Base-by-base conservation (phyloP, 331 rosid species). In the Stylosanthes scabra region DNA sequence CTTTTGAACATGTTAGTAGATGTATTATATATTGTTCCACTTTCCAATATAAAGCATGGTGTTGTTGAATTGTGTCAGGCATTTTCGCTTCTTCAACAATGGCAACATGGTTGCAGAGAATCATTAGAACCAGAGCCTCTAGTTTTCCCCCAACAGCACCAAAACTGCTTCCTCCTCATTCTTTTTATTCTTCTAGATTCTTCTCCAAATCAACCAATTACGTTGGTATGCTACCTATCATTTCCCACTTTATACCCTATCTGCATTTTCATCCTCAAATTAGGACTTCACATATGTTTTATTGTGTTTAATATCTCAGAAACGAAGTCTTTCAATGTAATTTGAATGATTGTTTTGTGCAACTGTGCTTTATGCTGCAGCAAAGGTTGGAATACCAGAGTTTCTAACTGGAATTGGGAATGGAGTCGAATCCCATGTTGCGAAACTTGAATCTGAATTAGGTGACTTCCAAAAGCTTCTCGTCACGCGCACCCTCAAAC, bases 401-500 rank as follows among this genome's bases (percentile, higher is more conserved):
- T 94, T 91, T 88, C 78, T 94, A 31, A 88, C 39, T 20, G 97
- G 97, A 71, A 78, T 94, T 52, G 99, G 99, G 66, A 85, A 88
- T 0, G 99, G 93, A 29, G 91, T 89, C 7, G 97, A 94, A 58
- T 71, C 97, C 34, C 96, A 91, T 72, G 96, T 81, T 15, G 79
- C 96, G 12, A 94, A 94, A 82, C 88, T 91, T 39, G 99, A 94
- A 63, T 47, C 92, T 5, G 97, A 91, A 86, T 81, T 94, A 3
- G 97, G 93, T 14, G 99, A 89, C 74, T 86, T 94, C 74, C 97
- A 91, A 27, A 89, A 83, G 82, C 87, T 94, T 64, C 96, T 94
- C 1, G 88, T 87, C 63, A 87, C 88, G 61, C 95, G 96, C 74
- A 94, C 97, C 20, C 95, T 91, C 63, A 85, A 84, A 83, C 89